Conservation (phyloP, 1,284 basidiomycete genomes). For the Rhodotorula sp. region DNA sequence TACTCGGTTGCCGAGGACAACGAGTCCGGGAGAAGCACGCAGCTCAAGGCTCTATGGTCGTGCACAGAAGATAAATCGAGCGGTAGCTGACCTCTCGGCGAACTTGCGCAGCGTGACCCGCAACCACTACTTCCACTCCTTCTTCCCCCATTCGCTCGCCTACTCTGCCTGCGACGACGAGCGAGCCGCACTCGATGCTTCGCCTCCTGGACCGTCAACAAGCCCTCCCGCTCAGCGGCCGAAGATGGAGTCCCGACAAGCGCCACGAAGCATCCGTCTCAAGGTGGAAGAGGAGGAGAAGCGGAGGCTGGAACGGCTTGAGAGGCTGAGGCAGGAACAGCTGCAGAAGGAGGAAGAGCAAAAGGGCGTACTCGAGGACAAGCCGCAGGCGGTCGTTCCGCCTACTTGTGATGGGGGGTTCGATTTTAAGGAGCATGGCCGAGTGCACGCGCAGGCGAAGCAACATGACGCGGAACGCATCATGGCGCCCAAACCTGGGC, state of each 20-base stretch:
- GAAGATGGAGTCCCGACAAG: slow-evolving; percentile 34
- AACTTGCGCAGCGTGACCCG: slow-evolving; percentile 41
- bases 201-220: neutral
- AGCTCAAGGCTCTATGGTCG: neutral
- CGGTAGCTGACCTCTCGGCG: neutral
- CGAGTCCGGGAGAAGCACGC: neutral
- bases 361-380: neutral
- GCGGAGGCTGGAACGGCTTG: slow-evolving; percentile 8
- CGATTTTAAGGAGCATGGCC: slow-evolving; percentile 3
- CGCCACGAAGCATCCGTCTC: slow-evolving; percentile 26
- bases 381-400: neutral
- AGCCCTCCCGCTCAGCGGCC: slow-evolving; percentile 6
- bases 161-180: slow-evolving; percentile 40
- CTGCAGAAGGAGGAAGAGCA: neutral
- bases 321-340: slow-evolving; percentile 4
- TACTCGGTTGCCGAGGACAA: neutral
- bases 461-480: neutral
- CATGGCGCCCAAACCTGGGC: neutral
- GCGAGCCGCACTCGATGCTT: neutral
- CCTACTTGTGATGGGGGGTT: slow-evolving; percentile 2
- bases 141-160: slow-evolving; percentile 40
- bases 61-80: too few relatives aligned
- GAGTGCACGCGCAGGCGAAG: neutral
- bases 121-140: slow-evolving; percentile 47
- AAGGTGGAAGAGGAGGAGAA: slow-evolving; percentile 26